Base-by-base conservation (phyloP, 2,329 filamentous ascomycete species). In the Aspergillus felis region DNA sequence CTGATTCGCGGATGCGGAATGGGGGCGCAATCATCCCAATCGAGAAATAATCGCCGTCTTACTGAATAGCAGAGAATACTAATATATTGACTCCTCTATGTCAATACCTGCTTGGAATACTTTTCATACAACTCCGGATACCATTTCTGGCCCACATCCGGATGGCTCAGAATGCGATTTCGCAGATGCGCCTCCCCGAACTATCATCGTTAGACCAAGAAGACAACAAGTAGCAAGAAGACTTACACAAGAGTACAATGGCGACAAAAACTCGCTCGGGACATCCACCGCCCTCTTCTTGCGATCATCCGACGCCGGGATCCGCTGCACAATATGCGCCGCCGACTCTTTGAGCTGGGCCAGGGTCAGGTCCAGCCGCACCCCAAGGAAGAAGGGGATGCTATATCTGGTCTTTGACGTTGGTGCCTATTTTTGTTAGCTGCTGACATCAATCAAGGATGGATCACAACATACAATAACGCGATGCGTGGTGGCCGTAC, bases 301-400 rank as follows among this genome's bases (percentile, higher is more conserved):
- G 12, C 61, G 60, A 46, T 70, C 65, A 20, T 73, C 68, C 0
- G 68, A 66, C 0, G 61, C 61, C 2, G 72, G 72, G 22, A 74
- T 71, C 1, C 56, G 57, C 5, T 59, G 41, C 9, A 71, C 68
- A 46, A 74, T 73, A 44, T 74, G 69, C 1, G 64, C 62, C 2
- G 71, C 70, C 0, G 70, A 71, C 32, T 69, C 62, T 20, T 69
- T 61, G 2, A 74, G 65, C 28, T 71, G 53, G 0, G 82, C 79
- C 51, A 84, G 78, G 66, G 69, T 84, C 74, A 72, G 79, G 76
- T 72, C 69, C 55, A 73, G 56, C 10, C 79, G 78, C 35, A 84
- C 81, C 4, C 79, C 81, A 38, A 83, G 80, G 69, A 84, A 84
- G 68, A 83, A 84, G 0, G 82, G 81, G 17, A 84, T 79, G 42